Percentiles rank a stretch among this genome's conserved stretches.
Evolutionary conservation across 2,329 filamentous ascomycete genomes (phyloP).

Genomic region (Alternaria sp.): DNA sequence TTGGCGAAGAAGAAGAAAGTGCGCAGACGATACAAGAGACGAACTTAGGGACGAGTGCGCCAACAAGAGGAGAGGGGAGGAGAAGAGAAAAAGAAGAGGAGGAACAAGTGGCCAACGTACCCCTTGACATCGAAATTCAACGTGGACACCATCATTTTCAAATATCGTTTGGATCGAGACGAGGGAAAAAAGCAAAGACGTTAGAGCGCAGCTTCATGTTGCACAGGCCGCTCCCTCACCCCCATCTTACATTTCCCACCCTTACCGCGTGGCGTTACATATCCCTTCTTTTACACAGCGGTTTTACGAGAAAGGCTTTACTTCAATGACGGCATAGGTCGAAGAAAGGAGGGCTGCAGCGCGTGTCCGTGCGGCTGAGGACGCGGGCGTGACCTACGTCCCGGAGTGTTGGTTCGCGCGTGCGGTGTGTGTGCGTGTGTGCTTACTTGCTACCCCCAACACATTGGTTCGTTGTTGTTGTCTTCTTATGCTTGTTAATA

Average conservation of each 20-base stretch:
- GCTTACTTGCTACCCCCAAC: conserved; percentile 1
- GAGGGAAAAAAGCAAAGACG: conserved; percentile 23
- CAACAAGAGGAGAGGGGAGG: not conserved
- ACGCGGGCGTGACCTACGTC: conserved; percentile 11
- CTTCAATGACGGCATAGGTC: conserved; percentile 10
- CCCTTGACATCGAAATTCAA: conserved; percentile 9
- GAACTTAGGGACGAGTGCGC: not conserved
- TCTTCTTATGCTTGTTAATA: conserved; percentile 1
- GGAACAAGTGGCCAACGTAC: conserved; percentile 1
- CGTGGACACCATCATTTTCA: conserved; percentile 13
- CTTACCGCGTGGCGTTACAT: conserved; percentile 17
- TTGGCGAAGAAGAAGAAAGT: conserved; percentile 4
- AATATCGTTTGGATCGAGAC: conserved; percentile 12
- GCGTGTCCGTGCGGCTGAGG: conserved; percentile 6
- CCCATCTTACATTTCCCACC: conserved; percentile 19
- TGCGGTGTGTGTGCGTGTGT: not conserved
- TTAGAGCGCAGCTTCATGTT: conserved; percentile 22
- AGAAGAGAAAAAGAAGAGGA: not conserved
- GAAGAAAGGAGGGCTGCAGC: conserved; percentile 3
- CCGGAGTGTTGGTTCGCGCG: conserved; percentile 10
- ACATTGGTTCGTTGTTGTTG: conserved; percentile 8
- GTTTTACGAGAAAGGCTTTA: conserved; percentile 11
- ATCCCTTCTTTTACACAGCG: conserved; percentile 21
- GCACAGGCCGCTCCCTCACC: conserved; percentile 17
- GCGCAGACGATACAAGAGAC: not conserved